Evolutionary conservation across 768 basidiomycete species (phyloP).

Genomic region (Stropharia rugosoannulata): DNA sequence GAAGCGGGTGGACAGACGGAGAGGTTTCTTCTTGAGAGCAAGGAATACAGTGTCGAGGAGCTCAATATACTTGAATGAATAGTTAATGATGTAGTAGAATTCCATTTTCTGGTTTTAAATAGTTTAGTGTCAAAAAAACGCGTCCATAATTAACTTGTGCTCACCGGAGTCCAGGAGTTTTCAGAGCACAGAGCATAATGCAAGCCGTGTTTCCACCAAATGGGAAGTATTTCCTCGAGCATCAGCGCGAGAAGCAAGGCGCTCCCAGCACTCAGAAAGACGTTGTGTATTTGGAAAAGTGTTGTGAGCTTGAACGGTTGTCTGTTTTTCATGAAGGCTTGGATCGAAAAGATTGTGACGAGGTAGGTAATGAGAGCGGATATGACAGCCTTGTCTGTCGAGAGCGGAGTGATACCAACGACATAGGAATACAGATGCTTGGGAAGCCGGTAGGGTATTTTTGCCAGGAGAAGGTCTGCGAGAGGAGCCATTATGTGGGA

Average conservation of each 20-base stretch:
- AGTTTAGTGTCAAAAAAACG: constrained; percentile 10
- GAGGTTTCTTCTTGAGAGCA: constrained; percentile 96
- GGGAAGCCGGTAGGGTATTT: constrained; percentile 60
- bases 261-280: constrained; percentile 83
- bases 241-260: constrained; percentile 84
- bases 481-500: constrained; percentile 60
- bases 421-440: constrained; percentile 62
- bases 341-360: constrained; percentile 82
- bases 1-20: constrained; percentile 55
- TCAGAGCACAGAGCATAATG: constrained; percentile 79
- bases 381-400: constrained; percentile 74
- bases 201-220: constrained; percentile 66
- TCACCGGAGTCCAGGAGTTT: constrained; percentile 83
- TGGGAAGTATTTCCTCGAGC: constrained; percentile 87
- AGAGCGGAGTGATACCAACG: constrained; percentile 75
- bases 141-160: constrained; percentile 29
- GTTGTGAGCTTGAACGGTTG: constrained; percentile 73
- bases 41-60: constrained; percentile 97
- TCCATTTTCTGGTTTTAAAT: constrained; percentile 66
- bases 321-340: constrained; percentile 79
- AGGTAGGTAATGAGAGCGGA: constrained; percentile 78
- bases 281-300: constrained; percentile 90
- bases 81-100: constrained; percentile 99
- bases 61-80: constrained; percentile 98
- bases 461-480: constrained; percentile 66